A percentile compares a stretch with the other conserved stretches of the same genome.
These are phyloP conservation scores for Moricandia arvensis DNA, from an alignment of 345 rosid genomes.

Conservation along the genomic window DNA sequence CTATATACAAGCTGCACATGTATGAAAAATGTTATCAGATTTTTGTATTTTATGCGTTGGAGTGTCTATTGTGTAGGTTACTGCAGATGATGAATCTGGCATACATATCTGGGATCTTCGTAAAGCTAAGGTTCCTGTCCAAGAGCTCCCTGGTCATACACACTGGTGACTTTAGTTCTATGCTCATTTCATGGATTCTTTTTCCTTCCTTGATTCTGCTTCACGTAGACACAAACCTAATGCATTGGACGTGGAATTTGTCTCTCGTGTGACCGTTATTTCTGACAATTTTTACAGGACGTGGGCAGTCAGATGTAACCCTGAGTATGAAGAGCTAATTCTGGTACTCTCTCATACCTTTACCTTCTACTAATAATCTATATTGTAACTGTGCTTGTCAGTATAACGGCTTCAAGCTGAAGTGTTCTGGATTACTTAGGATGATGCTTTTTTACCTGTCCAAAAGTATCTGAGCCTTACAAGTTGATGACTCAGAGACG, in stretches of 20 bases:
- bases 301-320: constrained; percentile 84
- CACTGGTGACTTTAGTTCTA: constrained; percentile 54
- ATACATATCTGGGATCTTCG: constrained; percentile 77
- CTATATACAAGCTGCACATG: not conserved
- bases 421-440: not conserved
- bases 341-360: constrained; percentile 46
- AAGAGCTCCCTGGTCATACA: constrained; percentile 79
- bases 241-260: constrained; percentile 1
- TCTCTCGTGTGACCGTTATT: not conserved
- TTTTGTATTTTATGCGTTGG: not conserved
- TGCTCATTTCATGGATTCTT: constrained; percentile 11
- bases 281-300: constrained; percentile 53
- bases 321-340: constrained; percentile 72
- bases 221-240: not conserved
- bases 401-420: not conserved
- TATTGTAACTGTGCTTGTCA: not conserved
- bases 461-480: not conserved
- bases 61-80: constrained; percentile 44
- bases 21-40: not conserved
- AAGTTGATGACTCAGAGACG: not conserved
- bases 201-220: constrained; percentile 2
- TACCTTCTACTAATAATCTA: constrained; percentile 8
- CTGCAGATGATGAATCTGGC: constrained; percentile 78
- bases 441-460: not conserved
- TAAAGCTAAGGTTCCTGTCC: constrained; percentile 59